phyloP scores from a whole-genome alignment of 2,329 filamentous ascomycete genomes.

The Colletotrichum orchidophilum region DNA sequence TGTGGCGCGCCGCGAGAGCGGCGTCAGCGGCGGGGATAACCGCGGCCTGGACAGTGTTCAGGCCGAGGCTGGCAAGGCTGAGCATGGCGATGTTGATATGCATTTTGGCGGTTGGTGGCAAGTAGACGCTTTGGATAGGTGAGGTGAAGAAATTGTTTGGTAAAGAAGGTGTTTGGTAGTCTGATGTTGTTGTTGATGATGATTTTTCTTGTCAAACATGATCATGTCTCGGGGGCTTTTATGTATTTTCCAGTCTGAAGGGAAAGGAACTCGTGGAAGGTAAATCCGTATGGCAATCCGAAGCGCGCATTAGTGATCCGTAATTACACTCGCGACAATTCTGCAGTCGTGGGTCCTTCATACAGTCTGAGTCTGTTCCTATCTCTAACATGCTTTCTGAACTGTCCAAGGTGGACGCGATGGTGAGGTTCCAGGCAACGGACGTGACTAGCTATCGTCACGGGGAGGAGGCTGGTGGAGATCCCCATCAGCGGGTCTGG shows the following conservation, averaged over 20 bases:
- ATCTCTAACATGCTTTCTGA: not conserved
- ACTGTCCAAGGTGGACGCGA: not conserved
- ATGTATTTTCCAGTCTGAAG: not conserved
- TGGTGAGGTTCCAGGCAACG: not conserved
- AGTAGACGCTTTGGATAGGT: not conserved
- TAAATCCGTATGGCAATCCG: not conserved
- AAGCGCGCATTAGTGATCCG: not conserved
- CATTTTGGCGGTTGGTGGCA: not conserved
- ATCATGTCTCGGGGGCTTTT: not conserved
- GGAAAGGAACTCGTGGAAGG: not conserved
- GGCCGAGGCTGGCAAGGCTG: constrained; percentile 5
- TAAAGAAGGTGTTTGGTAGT: not conserved
- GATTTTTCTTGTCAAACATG: not conserved
- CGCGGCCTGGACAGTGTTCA: not conserved
- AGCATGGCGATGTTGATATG: constrained; percentile 4
- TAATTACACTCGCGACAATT: not conserved
- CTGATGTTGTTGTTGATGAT: not conserved
- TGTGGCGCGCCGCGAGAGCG: not conserved
- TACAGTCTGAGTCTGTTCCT: not conserved
- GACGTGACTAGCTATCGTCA: not conserved
- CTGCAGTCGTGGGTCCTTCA: not conserved
- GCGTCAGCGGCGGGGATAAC: not conserved
- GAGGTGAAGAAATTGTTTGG: not conserved
- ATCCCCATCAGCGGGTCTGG: not conserved
- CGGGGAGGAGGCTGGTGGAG: not conserved